Evolutionary conservation across 192 early-diverging fungal species (phyloP).

Genomic region (Lobosporangium transversale): DNA sequence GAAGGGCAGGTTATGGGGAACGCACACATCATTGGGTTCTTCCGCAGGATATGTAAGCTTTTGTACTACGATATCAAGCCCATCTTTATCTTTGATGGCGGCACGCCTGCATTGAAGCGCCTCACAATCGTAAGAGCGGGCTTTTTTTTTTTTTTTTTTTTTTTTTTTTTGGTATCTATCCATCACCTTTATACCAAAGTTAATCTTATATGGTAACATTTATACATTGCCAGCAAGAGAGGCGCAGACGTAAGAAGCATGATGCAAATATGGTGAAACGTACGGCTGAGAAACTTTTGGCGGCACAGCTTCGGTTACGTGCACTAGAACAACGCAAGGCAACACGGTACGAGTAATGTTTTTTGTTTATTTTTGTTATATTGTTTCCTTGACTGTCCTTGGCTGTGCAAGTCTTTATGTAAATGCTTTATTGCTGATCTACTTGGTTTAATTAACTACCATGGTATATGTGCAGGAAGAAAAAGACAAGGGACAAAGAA

Average conservation of each 20-base stretch:
- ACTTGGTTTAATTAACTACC: no score
- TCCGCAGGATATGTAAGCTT: constrained; percentile 93
- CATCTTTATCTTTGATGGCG: constrained; percentile 98
- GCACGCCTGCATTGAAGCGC: constrained; percentile 86
- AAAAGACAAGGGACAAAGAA: constrained; percentile 51
- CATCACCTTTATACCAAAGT: background rate
- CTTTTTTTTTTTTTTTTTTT: constrained; percentile 7
- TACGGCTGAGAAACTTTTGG: constrained; percentile 87
- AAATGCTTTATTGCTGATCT: no score
- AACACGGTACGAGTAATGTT: constrained; percentile 33
- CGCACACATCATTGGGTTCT: constrained; percentile 94
- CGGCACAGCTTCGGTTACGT: constrained; percentile 78
- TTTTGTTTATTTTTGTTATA: no score
- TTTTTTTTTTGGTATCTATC: constrained; percentile 4
- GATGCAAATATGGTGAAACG: constrained; percentile 65
- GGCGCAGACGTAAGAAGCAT: constrained; percentile 57
- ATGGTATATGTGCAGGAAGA: constrained; percentile 22
- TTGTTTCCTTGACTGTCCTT: no score
- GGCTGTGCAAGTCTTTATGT: no score
- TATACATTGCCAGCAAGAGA: constrained; percentile 65
- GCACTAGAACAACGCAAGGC: constrained; percentile 63
- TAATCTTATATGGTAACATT: background rate
- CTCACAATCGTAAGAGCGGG: constrained; percentile 66
- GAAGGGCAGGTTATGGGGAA: constrained; percentile 84
- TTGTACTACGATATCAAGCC: constrained; percentile 90